Base-by-base conservation (phyloP, 768 basidiomycete genomes). In the Boletus pseudopeckii region DNA sequence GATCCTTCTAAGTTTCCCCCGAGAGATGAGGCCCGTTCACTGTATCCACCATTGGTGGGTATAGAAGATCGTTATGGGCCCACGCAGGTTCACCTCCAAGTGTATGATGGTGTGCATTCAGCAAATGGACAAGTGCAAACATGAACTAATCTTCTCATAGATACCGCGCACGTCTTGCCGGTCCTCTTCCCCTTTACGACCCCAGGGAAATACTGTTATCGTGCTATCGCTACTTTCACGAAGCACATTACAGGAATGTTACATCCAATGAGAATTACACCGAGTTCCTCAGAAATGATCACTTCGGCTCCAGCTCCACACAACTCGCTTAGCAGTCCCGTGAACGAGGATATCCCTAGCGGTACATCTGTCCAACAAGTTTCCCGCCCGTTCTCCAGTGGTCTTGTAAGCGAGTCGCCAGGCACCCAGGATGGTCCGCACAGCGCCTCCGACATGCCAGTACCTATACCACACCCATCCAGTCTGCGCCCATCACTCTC, bases 21-120 rank as follows among this genome's bases (percentile, higher is more conserved):
- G 13, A 75, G 65, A 43, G 73, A 82, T 4, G 70, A 73, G 6
- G 69, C 71, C 1, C 76, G 75, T 36, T 65, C 63, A 24, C 56
- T 90, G 42, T 90, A 88, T 60, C 84, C 87, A 18, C 59, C 73
- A 7, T 65, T 88, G 22, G 64, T 74, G 8, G 80, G 75, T 11
- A 83, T 87, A 55, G 85, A 84, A 63, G 61, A 69, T 15, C 75
- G 75, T 11, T 71, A 72, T 58, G 66, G 70, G n/a, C 76, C 88
- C 2, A 93, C 94, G 1, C 77, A 85, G 52, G 92, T 96, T 17
- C 94, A 98, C 72, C 75, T 98, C 11, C 94, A 98, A 68, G 84
- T 97, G 1, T 97, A 93, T 64, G 94, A 98, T 64, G 92, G 91
- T 80, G 26, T 26, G 53, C 37, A 41, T 41, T 61, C 52, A 44